Evolutionary conservation across 2,329 filamentous ascomycete species (phyloP).

Genomic region (Xylaria hypoxylon): DNA sequence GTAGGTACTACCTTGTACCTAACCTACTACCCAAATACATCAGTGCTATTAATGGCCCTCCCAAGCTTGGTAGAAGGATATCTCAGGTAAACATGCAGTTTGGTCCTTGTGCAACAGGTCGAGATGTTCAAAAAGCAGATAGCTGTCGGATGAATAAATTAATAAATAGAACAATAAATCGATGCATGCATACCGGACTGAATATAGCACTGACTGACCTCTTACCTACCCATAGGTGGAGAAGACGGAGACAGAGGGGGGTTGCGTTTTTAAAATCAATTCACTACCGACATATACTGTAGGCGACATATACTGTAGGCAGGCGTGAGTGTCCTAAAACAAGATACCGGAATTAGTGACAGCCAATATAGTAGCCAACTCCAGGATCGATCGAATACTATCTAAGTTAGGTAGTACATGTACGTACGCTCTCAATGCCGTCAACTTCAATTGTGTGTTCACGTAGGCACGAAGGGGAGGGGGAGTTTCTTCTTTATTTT

Average conservation of each 20-base stretch:
- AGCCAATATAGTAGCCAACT: not conserved
- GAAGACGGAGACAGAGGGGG: too few relatives aligned
- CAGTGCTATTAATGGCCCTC: not conserved
- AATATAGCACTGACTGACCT: not conserved
- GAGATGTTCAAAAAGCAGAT: constrained; percentile 4
- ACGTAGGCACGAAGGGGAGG: too few relatives aligned
- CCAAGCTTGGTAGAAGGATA: not conserved
- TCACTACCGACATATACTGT: too few relatives aligned
- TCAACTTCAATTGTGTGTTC: too few relatives aligned
- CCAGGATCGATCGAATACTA: not conserved
- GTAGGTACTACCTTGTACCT: too few relatives aligned
- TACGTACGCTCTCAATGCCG: too few relatives aligned
- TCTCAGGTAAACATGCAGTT: constrained; percentile 15
- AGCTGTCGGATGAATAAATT: constrained; percentile 14
- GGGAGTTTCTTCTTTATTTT: too few relatives aligned
- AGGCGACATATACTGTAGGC: too few relatives aligned
- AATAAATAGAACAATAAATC: constrained; percentile 4
- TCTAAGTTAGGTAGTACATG: not conserved
- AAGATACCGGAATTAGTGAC: not conserved
- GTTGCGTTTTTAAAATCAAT: too few relatives aligned
- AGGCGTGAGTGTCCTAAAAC: too few relatives aligned
- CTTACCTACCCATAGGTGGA: too few relatives aligned
- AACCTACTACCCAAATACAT: too few relatives aligned
- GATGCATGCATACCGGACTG: not conserved
- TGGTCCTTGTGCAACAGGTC: constrained; percentile 21